Evolutionary conservation across 192 early-diverging fungal species (phyloP).

Genomic region (Backusella westeae): DNA sequence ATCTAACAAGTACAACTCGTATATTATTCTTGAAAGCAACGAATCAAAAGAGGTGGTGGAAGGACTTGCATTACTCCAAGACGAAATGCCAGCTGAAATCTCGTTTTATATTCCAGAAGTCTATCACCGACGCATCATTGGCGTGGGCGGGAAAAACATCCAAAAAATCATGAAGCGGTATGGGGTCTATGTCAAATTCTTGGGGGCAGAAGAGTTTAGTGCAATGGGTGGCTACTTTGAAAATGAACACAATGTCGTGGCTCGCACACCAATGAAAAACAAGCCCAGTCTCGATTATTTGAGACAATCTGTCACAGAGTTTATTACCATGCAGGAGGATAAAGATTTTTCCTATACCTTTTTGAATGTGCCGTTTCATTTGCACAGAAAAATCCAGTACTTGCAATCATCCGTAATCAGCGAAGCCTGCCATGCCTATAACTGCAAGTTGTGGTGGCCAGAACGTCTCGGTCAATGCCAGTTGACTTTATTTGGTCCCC

Average conservation of each 20-base stretch:
- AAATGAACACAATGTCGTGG: conserved; percentile 82
- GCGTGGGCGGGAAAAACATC: conserved; percentile 80
- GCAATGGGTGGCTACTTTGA: conserved; percentile 74
- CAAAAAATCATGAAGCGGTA: conserved; percentile 84
- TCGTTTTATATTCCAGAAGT: conserved; percentile 77
- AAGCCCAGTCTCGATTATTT: conserved; percentile 57
- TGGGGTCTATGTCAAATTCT: conserved; percentile 84
- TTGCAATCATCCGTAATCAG: conserved; percentile 10
- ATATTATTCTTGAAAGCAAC: conserved; percentile 62
- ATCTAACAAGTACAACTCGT: conserved; percentile 70
- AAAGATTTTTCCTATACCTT: conserved; percentile 42
- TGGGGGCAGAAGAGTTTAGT: conserved; percentile 70
- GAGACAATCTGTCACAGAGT: conserved; percentile 64
- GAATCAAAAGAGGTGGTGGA: conserved; percentile 52
- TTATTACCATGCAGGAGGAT: conserved; percentile 43
- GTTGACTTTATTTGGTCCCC: conserved; percentile 54
- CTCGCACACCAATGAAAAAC: conserved; percentile 78
- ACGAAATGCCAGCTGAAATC: conserved; percentile 78
- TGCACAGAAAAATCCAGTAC: conserved; percentile 26
- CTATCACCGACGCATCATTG: conserved; percentile 80
- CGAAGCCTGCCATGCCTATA: conserved; percentile 47
- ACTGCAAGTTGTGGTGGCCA: conserved; percentile 57
- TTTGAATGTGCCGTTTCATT: conserved; percentile 30
- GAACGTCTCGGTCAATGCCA: conserved; percentile 57
- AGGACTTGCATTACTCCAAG: conserved; percentile 61